A percentile compares a stretch with the other conserved stretches of the same genome.
phyloP scores from a whole-genome alignment of 2,329 filamentous ascomycete genomes.

The Trichoderma hamatum region DNA sequence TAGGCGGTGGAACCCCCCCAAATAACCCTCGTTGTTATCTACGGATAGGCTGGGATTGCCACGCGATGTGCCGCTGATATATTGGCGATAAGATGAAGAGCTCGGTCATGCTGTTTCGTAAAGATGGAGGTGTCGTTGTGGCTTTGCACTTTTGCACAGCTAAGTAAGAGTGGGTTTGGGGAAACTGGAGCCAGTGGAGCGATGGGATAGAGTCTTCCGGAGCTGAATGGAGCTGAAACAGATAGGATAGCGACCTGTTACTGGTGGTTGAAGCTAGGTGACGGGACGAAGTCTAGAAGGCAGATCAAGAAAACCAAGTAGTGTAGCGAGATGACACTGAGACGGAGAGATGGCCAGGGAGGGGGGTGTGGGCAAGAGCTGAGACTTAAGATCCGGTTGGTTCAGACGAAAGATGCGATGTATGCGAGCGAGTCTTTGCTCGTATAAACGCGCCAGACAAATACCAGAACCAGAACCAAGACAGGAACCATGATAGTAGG shows the following conservation, averaged over 20 bases:
- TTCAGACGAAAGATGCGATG: neutral
- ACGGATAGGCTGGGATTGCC: neutral
- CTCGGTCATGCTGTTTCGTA: neutral
- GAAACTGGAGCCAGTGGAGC: no score
- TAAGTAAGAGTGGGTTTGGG: no score
- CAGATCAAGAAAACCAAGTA: neutral
- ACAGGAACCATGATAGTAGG: neutral
- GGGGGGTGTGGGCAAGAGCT: neutral
- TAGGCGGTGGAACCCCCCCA: neutral
- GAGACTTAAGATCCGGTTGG: neutral
- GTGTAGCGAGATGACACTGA: neutral
- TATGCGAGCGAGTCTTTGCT: neutral
- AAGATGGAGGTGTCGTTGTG: neutral
- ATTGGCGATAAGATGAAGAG: neutral
- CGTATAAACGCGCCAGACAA: neutral
- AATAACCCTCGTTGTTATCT: neutral
- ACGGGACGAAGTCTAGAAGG: neutral
- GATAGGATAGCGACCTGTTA: neutral
- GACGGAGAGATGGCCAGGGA: neutral
- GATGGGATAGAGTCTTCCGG: no score
- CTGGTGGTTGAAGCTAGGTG: neutral
- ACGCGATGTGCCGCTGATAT: conserved; percentile 3
- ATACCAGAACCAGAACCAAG: neutral
- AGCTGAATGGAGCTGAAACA: neutral
- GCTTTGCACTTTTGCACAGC: neutral